These are phyloP conservation scores for Dryas octopetala DNA, from an alignment of 306 rosid species.

Conservation along the genomic window DNA sequence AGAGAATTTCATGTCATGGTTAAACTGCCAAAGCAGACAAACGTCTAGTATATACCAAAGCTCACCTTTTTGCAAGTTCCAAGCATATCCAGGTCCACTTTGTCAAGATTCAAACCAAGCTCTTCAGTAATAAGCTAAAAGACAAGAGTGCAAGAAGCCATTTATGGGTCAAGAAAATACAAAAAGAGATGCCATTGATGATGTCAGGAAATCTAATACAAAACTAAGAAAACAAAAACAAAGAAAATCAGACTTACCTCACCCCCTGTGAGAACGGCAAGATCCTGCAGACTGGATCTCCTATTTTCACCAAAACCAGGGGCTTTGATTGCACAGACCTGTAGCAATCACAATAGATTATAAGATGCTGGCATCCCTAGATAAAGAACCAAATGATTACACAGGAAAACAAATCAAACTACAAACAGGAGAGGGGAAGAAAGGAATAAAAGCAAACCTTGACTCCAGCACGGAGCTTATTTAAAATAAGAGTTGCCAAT, in stretches of 20 bases:
- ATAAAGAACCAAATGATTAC: background rate
- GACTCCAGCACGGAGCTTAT: conserved; percentile 97
- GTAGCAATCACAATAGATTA: conserved; percentile 18
- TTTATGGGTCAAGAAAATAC: background rate
- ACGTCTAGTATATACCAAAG: conserved; percentile 4
- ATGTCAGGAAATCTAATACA: background rate
- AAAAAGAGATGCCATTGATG: background rate
- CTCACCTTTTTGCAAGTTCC: conserved; percentile 91
- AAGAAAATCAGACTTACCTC: conserved; percentile 41
- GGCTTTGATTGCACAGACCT: conserved; percentile 95
- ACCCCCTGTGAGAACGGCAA: conserved; percentile 89
- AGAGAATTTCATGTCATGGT: background rate
- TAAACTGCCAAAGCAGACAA: background rate
- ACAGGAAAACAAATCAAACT: background rate
- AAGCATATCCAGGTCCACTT: conserved; percentile 72
- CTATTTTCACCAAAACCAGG: conserved; percentile 97
- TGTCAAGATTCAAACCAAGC: conserved; percentile 92
- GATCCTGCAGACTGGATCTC: conserved; percentile 76
- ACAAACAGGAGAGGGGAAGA: background rate
- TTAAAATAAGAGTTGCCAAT: conserved; percentile 76
- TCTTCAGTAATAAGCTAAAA: conserved; percentile 85
- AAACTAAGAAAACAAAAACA: background rate
- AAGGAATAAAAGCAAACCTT: conserved; percentile 49
- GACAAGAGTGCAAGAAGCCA: conserved; percentile 1
- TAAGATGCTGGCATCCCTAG: background rate